Evolutionary conservation across 2,329 filamentous ascomycete genomes (phyloP), one percentile per base, ranked within the genome.

Genomic region (Leptodontidium sp.): DNA sequence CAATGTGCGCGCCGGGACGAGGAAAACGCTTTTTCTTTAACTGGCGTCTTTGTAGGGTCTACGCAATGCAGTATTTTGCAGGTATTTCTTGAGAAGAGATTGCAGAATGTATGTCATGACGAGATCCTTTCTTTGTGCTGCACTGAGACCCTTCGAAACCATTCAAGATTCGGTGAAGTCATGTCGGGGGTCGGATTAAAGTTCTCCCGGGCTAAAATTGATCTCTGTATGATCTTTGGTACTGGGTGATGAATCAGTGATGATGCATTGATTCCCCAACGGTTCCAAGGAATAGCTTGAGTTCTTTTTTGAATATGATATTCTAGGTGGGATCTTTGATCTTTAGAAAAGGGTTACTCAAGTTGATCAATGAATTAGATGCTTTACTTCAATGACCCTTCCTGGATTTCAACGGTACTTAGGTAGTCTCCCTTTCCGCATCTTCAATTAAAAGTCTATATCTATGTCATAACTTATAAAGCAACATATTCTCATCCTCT

Each of bases 91-190:
- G 21, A 35, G 11, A 24, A 45, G 14, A 32, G 43, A 12, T 32
- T 26, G 14, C 38, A 55, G n/a, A 62, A 24, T 55, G 24, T 17
- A 24, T 62, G 47, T 49, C 35, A 55, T 57, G 43, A 58, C 38
- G 49, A 29, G 7, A 58, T 53, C 7, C 6, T 62, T 62, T 49
- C 43, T 35, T 61, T 45, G 26, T 53, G 35, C 14, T 65, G 12
- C 8, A 29, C 17, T n/a, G 5, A 26, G 45, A 40, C 32, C 26
- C 11, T 32, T 24, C 52, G 43, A 55, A 55, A 8, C 4, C 43
- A 59, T 59, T 35, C 53, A 1, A 32, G 29, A 32, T 32, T 32
- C 6, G 38, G 29, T 64, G 59, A 67, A 52, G 61, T 62, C 65
- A 58, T 64, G n/a, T 2, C 21, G 43, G 38, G 9, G n/a, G 26